Conservation (phyloP, 176 grass and related monocot genomes). For the Themeda triandra region DNA sequence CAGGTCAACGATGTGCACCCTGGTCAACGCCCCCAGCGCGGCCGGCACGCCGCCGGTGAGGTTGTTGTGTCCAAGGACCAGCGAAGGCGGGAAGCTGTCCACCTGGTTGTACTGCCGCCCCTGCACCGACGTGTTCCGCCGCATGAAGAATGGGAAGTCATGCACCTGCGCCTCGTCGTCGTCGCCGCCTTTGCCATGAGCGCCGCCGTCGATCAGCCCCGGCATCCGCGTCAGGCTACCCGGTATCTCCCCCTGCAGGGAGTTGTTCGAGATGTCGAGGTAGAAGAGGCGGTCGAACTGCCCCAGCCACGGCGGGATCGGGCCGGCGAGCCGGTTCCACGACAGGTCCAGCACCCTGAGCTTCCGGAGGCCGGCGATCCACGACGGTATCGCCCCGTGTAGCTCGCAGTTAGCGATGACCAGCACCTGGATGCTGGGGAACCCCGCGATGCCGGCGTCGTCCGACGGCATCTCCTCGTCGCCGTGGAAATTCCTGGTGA, state of each 20-base stretch:
- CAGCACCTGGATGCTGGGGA: slow-evolving; percentile 42
- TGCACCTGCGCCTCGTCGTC: background rate
- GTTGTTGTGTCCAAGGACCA: slow-evolving; percentile 48
- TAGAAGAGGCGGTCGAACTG: slow-evolving; percentile 57
- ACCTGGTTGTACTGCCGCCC: slow-evolving; percentile 49
- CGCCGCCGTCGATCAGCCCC: background rate
- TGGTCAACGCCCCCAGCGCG: slow-evolving; percentile 35
- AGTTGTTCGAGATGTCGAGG: slow-evolving; percentile 72
- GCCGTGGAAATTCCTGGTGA: slow-evolving; percentile 54
- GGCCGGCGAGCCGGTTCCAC: slow-evolving; percentile 54
- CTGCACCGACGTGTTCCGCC: slow-evolving; percentile 33
- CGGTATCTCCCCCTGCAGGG: slow-evolving; percentile 51
- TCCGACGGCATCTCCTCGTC: slow-evolving; percentile 40
- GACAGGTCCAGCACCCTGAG: slow-evolving; percentile 74
- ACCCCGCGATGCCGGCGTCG: slow-evolving; percentile 15
- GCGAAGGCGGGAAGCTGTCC: slow-evolving; percentile 60
- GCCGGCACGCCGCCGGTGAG: slow-evolving; percentile 48
- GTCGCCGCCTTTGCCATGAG: background rate
- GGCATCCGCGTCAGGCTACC: slow-evolving; percentile 27
- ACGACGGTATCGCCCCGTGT: slow-evolving; percentile 34
- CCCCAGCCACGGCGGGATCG: slow-evolving; percentile 49
- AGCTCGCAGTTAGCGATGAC: slow-evolving; percentile 60
- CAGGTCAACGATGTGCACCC: slow-evolving; percentile 56
- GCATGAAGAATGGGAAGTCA: slow-evolving; percentile 53
- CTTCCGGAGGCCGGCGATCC: slow-evolving; percentile 44